Evolutionary conservation across 345 rosid species (phyloP).

Genomic region (Eucalyptus decipiens): DNA sequence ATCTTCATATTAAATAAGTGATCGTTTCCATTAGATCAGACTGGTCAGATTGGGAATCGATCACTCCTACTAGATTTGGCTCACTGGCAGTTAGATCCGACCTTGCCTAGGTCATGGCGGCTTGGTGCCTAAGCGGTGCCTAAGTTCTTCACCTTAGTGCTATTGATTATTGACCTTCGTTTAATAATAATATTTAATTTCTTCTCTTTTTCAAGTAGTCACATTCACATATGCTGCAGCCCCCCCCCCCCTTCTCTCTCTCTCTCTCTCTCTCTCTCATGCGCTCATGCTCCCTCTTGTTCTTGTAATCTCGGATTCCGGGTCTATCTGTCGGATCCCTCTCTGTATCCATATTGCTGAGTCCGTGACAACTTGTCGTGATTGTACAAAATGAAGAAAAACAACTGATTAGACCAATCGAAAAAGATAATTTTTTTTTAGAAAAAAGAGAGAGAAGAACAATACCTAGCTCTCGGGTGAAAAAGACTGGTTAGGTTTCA

Average conservation of each 20-base stretch:
- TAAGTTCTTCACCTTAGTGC: not conserved
- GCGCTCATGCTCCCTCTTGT: not conserved
- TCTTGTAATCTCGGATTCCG: not conserved
- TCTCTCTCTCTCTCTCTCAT: not conserved
- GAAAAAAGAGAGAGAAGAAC: not conserved
- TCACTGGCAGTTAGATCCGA: fast-evolving
- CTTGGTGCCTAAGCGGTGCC: fast-evolving
- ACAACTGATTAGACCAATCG: not conserved
- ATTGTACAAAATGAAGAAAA: not conserved
- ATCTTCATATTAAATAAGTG: too few relatives aligned
- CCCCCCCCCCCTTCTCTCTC: too few relatives aligned
- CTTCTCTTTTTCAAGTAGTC: too few relatives aligned
- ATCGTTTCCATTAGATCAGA: fast-evolving
- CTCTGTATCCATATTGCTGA: not conserved
- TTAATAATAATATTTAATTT: not conserved
- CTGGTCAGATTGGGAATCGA: fast-evolving
- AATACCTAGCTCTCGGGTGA: not conserved
- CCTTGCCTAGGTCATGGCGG: fast-evolving
- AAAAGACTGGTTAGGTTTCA: not conserved
- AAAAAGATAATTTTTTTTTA: too few relatives aligned
- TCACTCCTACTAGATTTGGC: fast-evolving
- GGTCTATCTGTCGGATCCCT: not conserved
- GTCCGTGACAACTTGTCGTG: not conserved
- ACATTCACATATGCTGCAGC: too few relatives aligned
- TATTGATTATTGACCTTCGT: not conserved